Evolutionary conservation across 108 stramenopile species (phyloP).

Genomic region (Pseudonitzschia pungens): DNA sequence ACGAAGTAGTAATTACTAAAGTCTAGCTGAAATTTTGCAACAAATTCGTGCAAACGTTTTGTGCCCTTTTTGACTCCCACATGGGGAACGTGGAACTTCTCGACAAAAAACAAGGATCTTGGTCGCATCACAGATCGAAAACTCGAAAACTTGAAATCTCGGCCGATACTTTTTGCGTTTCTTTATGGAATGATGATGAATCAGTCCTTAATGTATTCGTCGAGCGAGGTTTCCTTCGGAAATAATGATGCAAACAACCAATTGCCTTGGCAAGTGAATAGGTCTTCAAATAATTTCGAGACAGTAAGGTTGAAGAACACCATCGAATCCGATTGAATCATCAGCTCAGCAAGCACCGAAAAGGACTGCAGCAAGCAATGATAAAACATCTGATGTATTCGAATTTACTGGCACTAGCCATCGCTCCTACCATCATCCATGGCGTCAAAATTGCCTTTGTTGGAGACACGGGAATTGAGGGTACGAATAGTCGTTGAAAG

Average conservation of each 20-base stretch:
- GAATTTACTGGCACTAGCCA: background rate
- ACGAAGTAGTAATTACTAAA: too few species aligned
- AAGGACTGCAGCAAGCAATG: background rate
- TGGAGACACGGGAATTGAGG: constrained; percentile 17
- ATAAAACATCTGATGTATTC: background rate
- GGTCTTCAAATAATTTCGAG: too few species aligned
- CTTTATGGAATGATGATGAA: background rate
- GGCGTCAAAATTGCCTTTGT: constrained; percentile 22
- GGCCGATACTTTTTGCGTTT: background rate
- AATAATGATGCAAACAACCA: background rate
- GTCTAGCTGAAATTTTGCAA: too few species aligned
- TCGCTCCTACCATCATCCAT: background rate
- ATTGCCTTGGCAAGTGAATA: too few species aligned
- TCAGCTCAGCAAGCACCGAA: background rate
- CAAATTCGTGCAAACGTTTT: too few species aligned
- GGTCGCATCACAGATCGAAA: background rate
- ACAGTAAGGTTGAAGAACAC: too few species aligned
- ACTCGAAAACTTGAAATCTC: background rate
- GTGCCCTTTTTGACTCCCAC: too few species aligned
- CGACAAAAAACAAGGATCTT: background rate
- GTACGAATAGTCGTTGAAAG: background rate
- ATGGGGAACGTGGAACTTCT: background rate
- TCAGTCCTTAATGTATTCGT: background rate
- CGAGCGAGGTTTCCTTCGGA: background rate
- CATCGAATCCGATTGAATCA: too few species aligned